A percentile compares a stretch with the other conserved stretches of the same genome.
phyloP scores from a whole-genome alignment of 2,329 filamentous ascomycete genomes.

The Aspergillus intermedius region DNA sequence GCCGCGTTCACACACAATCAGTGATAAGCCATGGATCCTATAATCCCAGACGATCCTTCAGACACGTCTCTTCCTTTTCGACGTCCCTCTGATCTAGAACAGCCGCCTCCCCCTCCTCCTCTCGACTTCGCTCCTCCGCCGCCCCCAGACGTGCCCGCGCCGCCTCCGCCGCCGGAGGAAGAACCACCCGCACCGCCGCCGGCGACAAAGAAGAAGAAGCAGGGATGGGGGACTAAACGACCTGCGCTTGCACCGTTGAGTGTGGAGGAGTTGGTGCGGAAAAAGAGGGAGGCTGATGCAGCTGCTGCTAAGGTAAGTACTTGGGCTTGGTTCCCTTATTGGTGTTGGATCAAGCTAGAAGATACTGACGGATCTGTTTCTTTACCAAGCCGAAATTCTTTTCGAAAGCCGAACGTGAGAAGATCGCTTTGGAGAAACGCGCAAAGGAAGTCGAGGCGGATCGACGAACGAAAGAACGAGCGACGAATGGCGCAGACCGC shows the following conservation, averaged over 20 bases:
- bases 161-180: constrained; percentile 39
- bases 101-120: constrained; percentile 34
- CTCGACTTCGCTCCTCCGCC: constrained; percentile 36
- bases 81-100: constrained; percentile 19
- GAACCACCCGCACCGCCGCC: constrained; percentile 40
- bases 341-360: no score
- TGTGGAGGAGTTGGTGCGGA: constrained; percentile 75
- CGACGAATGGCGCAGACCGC: constrained; percentile 18
- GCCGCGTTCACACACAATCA: no score
- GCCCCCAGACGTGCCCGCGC: constrained; percentile 32
- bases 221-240: constrained; percentile 45
- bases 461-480: constrained; percentile 42
- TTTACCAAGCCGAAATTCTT: constrained; percentile 66
- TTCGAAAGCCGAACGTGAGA: constrained; percentile 74
- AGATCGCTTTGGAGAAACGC: constrained; percentile 69
- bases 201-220: constrained; percentile 47
- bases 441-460: constrained; percentile 64
- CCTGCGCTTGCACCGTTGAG: constrained; percentile 54
- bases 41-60: no score
- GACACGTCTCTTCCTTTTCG: no score
- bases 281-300: constrained; percentile 80
- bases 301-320: constrained; percentile 64
- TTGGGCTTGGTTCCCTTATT: constrained; percentile 6
- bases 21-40: no score
- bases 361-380: constrained; percentile 10